Evolutionary conservation across 768 basidiomycete species (phyloP).

Genomic region (Mycena kentingensis): DNA sequence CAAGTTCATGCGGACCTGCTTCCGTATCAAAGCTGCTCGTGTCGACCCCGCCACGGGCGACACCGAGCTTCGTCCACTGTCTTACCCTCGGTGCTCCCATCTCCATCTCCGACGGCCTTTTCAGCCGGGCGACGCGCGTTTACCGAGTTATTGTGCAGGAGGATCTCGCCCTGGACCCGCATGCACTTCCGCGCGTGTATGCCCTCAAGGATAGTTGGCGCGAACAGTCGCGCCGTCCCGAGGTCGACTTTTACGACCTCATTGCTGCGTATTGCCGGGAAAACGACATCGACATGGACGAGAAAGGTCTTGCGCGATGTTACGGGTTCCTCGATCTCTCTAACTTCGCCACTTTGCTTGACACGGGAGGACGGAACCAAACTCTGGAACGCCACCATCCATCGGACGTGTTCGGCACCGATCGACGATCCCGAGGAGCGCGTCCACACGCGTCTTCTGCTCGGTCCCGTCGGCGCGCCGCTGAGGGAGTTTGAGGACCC

Average conservation of each 20-base stretch:
- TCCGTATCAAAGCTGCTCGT: too few relatives aligned
- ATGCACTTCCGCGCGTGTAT: background rate
- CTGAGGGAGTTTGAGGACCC: slow-evolving; percentile 3
- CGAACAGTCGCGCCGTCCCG: background rate
- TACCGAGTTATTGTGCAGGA: background rate
- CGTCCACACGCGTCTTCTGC: slow-evolving; percentile 2
- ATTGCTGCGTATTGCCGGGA: background rate
- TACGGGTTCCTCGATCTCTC: background rate
- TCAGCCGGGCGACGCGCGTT: background rate
- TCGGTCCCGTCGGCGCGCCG: slow-evolving; percentile 10
- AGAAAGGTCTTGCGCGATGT: background rate
- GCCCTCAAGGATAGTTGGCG: background rate
- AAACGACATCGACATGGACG: background rate
- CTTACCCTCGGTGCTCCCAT: background rate
- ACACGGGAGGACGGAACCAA: too few relatives aligned
- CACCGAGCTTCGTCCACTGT: background rate
- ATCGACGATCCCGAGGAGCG: too few relatives aligned
- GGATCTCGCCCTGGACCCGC: background rate
- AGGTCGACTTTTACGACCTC: background rate
- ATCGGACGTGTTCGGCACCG: too few relatives aligned
- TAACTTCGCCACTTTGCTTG: too few relatives aligned
- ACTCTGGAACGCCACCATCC: too few relatives aligned
- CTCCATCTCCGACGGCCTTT: background rate
- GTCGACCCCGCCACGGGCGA: too few relatives aligned
- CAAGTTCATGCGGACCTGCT: too few relatives aligned